These are phyloP conservation scores for Colletotrichum cereale DNA, from an alignment of 2,329 filamentous ascomycete species.

Conservation along the genomic window DNA sequence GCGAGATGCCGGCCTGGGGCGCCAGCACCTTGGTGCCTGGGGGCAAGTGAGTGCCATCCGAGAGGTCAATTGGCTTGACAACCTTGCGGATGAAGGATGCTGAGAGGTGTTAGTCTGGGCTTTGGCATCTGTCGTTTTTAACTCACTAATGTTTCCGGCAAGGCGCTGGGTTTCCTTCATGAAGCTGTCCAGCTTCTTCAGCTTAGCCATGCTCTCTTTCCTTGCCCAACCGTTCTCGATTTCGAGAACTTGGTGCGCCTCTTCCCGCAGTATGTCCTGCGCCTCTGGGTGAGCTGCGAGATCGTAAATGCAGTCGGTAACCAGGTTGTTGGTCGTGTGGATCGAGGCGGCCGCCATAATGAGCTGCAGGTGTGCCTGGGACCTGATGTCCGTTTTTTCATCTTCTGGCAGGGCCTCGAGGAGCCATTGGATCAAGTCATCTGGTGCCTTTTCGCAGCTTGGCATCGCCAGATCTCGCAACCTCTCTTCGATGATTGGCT, in stretches of 20 bases:
- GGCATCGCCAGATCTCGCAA: conserved; percentile 55
- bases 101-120: conserved; percentile 44
- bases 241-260: conserved; percentile 58
- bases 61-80: conserved; percentile 58
- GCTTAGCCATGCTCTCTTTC: conserved; percentile 58
- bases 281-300: conserved; percentile 61
- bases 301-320: conserved; percentile 64
- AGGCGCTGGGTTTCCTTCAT: conserved; percentile 59
- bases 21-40: conserved; percentile 57
- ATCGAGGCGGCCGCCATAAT: conserved; percentile 59
- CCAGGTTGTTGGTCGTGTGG: conserved; percentile 58
- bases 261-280: conserved; percentile 61
- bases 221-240: conserved; percentile 56
- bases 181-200: conserved; percentile 63
- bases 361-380: conserved; percentile 58
- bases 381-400: conserved; percentile 53
- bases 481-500: conserved; percentile 61
- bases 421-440: conserved; percentile 61
- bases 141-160: conserved; percentile 58
- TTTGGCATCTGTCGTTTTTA: too few species aligned
- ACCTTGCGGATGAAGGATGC: conserved; percentile 61
- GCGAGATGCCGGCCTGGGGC: conserved; percentile 56
- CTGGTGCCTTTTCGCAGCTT: conserved; percentile 51
- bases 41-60: conserved; percentile 59
- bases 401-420: conserved; percentile 55